Evolutionary conservation across 164 flowering plant genomes (phyloP).

Genomic region (Magnolia officinalis): DNA sequence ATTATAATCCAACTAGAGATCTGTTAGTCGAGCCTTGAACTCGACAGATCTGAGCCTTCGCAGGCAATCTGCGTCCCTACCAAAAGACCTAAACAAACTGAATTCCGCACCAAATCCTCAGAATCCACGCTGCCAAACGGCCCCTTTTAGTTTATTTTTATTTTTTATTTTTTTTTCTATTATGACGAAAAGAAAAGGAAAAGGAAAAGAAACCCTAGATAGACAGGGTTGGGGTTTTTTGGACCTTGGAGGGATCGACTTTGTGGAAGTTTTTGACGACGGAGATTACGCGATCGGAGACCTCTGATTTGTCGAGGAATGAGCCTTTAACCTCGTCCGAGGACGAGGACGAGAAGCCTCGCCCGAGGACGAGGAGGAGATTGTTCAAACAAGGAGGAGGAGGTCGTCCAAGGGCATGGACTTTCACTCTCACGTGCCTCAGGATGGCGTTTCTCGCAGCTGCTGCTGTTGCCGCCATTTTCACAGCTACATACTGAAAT

Average conservation of each 20-base stretch:
- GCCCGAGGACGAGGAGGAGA: constrained; percentile 26
- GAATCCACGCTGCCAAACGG: too few relatives aligned
- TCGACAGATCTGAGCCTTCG: too few relatives aligned
- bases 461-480: constrained; percentile 15
- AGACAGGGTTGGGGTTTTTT: neutral
- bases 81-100: too few relatives aligned
- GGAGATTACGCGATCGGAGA: constrained; percentile 62
- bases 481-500: too few relatives aligned
- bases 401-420: constrained; percentile 22
- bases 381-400: constrained; percentile 11
- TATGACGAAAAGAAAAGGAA: too few relatives aligned
- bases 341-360: constrained; percentile 32
- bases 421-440: constrained; percentile 50
- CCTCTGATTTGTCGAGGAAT: constrained; percentile 82
- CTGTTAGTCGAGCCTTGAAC: too few relatives aligned
- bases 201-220: too few relatives aligned
- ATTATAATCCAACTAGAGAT: too few relatives aligned
- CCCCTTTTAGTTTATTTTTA: too few relatives aligned
- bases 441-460: constrained; percentile 56
- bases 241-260: constrained; percentile 76
- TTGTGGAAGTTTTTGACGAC: constrained; percentile 80
- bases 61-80: too few relatives aligned
- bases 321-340: constrained; percentile 59
- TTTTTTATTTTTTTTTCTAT: too few relatives aligned
- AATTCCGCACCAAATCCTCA: too few relatives aligned